These are phyloP conservation scores for Crithidia expoeki DNA, from an alignment of 208 protist species.

Conservation along the genomic window DNA sequence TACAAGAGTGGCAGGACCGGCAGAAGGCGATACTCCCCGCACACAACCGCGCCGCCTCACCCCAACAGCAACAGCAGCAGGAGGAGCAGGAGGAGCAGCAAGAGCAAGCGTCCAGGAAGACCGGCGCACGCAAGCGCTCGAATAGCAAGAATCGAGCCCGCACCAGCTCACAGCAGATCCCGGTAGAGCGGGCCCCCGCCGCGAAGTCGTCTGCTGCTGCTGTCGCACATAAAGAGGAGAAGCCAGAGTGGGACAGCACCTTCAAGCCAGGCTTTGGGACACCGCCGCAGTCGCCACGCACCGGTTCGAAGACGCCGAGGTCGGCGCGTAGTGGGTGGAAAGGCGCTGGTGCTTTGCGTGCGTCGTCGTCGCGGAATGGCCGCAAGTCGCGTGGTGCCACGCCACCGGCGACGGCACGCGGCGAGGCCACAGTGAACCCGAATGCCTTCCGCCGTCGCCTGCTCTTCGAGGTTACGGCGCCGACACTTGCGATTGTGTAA, in stretches of 20 bases:
- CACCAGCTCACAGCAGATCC: conserved; percentile 7
- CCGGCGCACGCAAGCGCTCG: not conserved
- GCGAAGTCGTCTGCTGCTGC: conserved; percentile 3
- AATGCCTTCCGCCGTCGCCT: conserved; percentile 42
- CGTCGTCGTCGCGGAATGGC: conserved; percentile 17
- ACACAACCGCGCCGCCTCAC: not conserved
- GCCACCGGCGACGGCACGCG: conserved; percentile 10
- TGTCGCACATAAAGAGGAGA: conserved; percentile 5
- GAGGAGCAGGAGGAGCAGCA: conserved; percentile 3
- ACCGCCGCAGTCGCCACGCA: conserved; percentile 8
- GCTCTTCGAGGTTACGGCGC: conserved; percentile 39
- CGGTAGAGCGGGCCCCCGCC: not conserved
- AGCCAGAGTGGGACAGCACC: conserved; percentile 18
- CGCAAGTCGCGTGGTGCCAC: conserved; percentile 15
- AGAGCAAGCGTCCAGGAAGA: not conserved
- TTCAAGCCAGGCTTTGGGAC: conserved; percentile 22
- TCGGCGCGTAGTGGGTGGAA: conserved; percentile 6
- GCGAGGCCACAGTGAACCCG: conserved; percentile 7
- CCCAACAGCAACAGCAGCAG: not conserved
- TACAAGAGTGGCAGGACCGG: conserved; percentile 28
- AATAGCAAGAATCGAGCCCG: conserved; percentile 13
- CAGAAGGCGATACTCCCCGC: conserved; percentile 8
- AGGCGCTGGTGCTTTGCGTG: not conserved
- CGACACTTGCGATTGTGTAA: conserved; percentile 17
- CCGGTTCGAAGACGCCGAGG: not conserved